These are phyloP conservation scores for Nigrograna mackinnonii DNA, from an alignment of 2,329 filamentous ascomycete genomes.

Conservation along the genomic window DNA sequence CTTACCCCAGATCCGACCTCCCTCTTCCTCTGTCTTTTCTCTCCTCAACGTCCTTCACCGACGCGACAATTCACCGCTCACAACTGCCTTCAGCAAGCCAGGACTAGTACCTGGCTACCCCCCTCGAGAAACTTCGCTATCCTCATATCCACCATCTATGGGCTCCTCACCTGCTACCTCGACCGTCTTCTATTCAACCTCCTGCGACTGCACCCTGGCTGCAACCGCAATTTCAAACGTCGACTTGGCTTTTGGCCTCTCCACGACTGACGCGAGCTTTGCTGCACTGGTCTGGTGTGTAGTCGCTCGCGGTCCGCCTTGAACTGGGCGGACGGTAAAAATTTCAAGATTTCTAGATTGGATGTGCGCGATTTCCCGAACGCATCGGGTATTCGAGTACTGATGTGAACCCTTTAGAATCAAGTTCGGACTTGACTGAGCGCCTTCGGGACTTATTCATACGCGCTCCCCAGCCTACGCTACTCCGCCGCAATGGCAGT, in stretches of 20 bases:
- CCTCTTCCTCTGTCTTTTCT: constrained; percentile 10
- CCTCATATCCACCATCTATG: constrained; percentile 44
- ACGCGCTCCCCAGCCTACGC: constrained; percentile 6
- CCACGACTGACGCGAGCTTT: constrained; percentile 50
- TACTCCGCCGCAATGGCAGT: constrained; percentile 29
- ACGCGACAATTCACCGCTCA: constrained; percentile 17
- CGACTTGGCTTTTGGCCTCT: constrained; percentile 40
- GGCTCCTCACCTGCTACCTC: constrained; percentile 42
- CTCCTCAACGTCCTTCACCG: constrained; percentile 7
- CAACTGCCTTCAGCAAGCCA: constrained; percentile 21
- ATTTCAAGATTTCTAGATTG: constrained; percentile 23
- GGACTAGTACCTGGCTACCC: constrained; percentile 33
- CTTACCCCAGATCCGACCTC: not conserved
- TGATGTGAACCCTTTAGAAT: constrained; percentile 28
- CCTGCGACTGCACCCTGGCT: constrained; percentile 36
- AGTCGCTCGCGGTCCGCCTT: constrained; percentile 56
- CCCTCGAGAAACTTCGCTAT: constrained; percentile 20
- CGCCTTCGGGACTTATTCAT: constrained; percentile 9
- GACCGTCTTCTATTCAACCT: constrained; percentile 30
- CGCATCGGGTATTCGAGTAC: constrained; percentile 16
- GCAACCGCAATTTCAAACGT: constrained; percentile 36
- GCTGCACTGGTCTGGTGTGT: constrained; percentile 51
- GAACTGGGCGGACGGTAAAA: constrained; percentile 57
- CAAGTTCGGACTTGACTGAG: constrained; percentile 12
- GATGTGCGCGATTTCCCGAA: constrained; percentile 24